Percentiles rank a stretch among this genome's conserved stretches.
phyloP scores from a whole-genome alignment of 805 yeast genomes.

The Komagataella pastoris region DNA sequence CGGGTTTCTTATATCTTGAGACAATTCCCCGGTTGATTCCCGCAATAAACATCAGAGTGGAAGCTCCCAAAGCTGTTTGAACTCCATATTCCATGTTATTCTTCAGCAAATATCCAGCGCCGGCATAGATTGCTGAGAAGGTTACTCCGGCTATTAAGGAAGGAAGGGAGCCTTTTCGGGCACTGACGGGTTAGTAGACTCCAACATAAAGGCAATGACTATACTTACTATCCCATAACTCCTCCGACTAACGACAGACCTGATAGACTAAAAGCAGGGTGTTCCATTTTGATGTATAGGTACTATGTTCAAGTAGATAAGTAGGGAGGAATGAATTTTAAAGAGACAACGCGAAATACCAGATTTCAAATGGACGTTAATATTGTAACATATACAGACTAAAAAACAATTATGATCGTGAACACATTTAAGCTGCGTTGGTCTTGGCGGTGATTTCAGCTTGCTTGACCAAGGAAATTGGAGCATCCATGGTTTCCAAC shows the following conservation, averaged over 20 bases:
- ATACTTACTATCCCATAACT: conserved; percentile 13
- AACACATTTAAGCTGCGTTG: conserved; percentile 10
- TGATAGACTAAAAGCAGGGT: conserved; percentile 14
- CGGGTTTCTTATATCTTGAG: conserved; percentile 51
- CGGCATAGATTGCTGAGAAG: conserved; percentile 45
- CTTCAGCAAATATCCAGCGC: conserved; percentile 62
- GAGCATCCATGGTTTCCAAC: conserved; percentile 62
- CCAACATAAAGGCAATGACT: background rate
- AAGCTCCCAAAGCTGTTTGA: conserved; percentile 65
- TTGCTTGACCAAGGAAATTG: conserved; percentile 49
- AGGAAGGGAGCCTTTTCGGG: conserved; percentile 62
- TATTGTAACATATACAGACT: background rate
- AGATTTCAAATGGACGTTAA: background rate
- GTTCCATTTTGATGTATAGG: conserved; percentile 8
- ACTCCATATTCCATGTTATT: conserved; percentile 70
- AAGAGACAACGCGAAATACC: conserved; percentile 3
- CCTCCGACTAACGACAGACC: conserved; percentile 19
- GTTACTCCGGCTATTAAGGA: conserved; percentile 68
- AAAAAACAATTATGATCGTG: background rate
- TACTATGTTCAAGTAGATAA: background rate
- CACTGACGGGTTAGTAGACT: background rate
- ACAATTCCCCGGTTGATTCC: conserved; percentile 52
- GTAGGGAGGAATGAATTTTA: background rate
- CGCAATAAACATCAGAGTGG: conserved; percentile 51
- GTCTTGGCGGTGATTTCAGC: conserved; percentile 36